Evolutionary conservation across 2,329 filamentous ascomycete species (phyloP), one percentile per base, ranked within the genome.

Genomic region (Penicillium olsonii): DNA sequence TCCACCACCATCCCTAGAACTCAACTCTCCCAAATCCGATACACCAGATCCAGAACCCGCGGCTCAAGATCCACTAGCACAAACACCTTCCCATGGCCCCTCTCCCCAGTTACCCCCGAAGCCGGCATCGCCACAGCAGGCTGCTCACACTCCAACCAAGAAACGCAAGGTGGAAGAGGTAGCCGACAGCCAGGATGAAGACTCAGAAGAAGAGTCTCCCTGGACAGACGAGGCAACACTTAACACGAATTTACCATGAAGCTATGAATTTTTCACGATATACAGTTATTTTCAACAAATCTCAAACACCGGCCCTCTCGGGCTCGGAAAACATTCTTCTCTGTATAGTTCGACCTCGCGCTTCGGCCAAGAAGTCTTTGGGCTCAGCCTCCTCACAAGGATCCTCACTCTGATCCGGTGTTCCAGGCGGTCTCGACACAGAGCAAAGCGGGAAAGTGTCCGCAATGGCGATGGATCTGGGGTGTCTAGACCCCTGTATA

Each of bases 151-250:
- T 18, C 53, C 62, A 45, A 55, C 31, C 29, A 57, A 67, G 15
- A 77, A 77, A 55, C 69, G 75, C 19, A 77, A 76, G 49, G 64
- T 69, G 14, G 65, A 69, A 31, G 73, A 76, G 55, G 66, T 75
- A 24, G 69, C 70, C 2, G 72, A 76, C 52, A 76, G 72, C 38
- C 72, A 76, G 41, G 74, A 75, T 29, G 74, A 75, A 27, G 67
- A 67, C 19, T 71, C 68, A 2, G 65, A 59, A 8, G 63, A 67
- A 19, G 64, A 59, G 22, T 17, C 15, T 29, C 62, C 61, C 27
- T 70, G 63, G 64, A 54, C 60, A 24, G 57, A 64, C 17, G 58
- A 58, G 33, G 41, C 33, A 22, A 43, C 34, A 18, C 15, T 48
- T 6, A 43, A 44, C 6, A 26, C 39, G 24, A 43, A 37, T 31